Conservation (phyloP, 345 rosid species). For the Populus simonii region DNA sequence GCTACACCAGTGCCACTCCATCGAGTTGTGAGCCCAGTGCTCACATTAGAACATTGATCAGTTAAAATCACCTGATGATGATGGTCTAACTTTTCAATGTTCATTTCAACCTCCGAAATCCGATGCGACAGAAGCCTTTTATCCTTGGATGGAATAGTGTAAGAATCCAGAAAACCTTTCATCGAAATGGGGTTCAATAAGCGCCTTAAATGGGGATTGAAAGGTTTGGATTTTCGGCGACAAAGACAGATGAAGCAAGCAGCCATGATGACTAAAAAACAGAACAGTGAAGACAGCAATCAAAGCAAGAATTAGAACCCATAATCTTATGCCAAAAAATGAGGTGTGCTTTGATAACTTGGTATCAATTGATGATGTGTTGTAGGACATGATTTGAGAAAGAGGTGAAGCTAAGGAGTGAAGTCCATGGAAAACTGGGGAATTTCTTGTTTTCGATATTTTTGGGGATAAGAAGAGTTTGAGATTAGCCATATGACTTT, state of each 20-base stretch:
- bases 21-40: neutral
- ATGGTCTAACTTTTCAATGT: slow-evolving; percentile 22
- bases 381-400: slow-evolving; percentile 24
- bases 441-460: neutral
- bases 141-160: slow-evolving; percentile 26
- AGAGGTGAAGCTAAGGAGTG: neutral
- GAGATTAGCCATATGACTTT: neutral
- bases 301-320: slow-evolving; percentile 45
- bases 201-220: slow-evolving; percentile 23
- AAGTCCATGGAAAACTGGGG: neutral
- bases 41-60: slow-evolving; percentile 19
- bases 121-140: slow-evolving; percentile 32
- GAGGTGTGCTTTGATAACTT: slow-evolving; percentile 42
- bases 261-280: slow-evolving; percentile 17
- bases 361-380: slow-evolving; percentile 15
- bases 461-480: neutral
- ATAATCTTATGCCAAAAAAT: slow-evolving; percentile 46
- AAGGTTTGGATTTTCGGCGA: slow-evolving; percentile 27
- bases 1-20: neutral
- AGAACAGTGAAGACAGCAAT: slow-evolving; percentile 20
- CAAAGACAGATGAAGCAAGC: slow-evolving; percentile 31
- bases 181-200: slow-evolving; percentile 30
- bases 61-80: slow-evolving; percentile 14
- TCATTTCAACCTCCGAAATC: slow-evolving; percentile 35
- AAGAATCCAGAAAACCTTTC: slow-evolving; percentile 5